Percentiles rank a stretch among this genome's conserved stretches.
Conservation (phyloP, 352 stramenopile genomes). For the Phytophthora litchii region DNA sequence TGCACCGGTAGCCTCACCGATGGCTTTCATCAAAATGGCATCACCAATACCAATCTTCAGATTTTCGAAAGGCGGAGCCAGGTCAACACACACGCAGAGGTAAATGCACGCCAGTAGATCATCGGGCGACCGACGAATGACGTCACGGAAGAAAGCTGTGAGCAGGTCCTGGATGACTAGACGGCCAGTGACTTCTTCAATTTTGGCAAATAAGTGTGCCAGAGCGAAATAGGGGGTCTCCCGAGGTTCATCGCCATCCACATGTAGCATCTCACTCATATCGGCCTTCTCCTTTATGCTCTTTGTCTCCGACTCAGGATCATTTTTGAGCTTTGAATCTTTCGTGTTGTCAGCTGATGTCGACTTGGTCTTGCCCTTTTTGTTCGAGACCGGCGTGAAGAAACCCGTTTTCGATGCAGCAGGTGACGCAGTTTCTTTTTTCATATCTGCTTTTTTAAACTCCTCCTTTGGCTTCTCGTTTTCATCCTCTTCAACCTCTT, state of each 20-base stretch:
- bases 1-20: slow-evolving; percentile 93
- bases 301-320: slow-evolving; percentile 14
- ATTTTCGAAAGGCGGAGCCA: slow-evolving; percentile 96
- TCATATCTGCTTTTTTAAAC: slow-evolving; percentile 7
- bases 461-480: slow-evolving; percentile 19
- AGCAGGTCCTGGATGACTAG: slow-evolving; percentile 88
- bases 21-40: slow-evolving; percentile 97
- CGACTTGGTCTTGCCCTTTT: slow-evolving; percentile 28
- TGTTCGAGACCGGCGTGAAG: slow-evolving; percentile 35
- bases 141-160: slow-evolving; percentile 83
- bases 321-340: slow-evolving; percentile 6
- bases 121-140: slow-evolving; percentile 73
- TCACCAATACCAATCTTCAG: slow-evolving; percentile 99
- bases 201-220: slow-evolving; percentile 76
- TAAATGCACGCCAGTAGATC: slow-evolving; percentile 93
- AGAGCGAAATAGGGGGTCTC: slow-evolving; percentile 64
- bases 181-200: slow-evolving; percentile 73
- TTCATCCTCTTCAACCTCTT: slow-evolving; percentile 11
- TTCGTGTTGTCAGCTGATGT: slow-evolving; percentile 21
- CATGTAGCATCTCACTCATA: slow-evolving; percentile 6
- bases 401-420: slow-evolving; percentile 32
- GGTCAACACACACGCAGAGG: slow-evolving; percentile 89
- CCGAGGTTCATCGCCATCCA: slow-evolving; percentile 16
- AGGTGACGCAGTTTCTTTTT: slow-evolving; percentile 21
- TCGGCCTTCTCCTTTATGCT: slow-evolving; percentile 17